These are phyloP conservation scores for Heracleum sosnowskyi DNA, from an alignment of 129 eudicot genomes.

Conservation along the genomic window DNA sequence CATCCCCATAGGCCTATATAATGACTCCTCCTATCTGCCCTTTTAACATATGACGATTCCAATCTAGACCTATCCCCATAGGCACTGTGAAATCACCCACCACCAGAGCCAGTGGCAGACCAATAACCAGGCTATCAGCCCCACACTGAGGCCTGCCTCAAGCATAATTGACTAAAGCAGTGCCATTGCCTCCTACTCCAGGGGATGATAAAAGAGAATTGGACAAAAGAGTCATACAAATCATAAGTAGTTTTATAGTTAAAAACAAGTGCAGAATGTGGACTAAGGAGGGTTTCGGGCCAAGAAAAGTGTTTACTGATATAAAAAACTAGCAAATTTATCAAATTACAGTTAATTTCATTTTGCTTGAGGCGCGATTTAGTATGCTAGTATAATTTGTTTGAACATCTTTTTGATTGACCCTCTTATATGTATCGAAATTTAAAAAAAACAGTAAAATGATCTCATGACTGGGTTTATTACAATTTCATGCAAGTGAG, in stretches of 20 bases:
- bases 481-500: not conserved
- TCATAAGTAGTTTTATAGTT: not conserved
- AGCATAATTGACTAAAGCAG: slow-evolving; percentile 5
- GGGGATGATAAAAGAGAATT: not conserved
- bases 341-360: not conserved
- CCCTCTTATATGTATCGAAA: too few relatives aligned
- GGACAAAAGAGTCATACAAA: not conserved
- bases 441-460: too few relatives aligned
- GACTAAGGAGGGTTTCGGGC: not conserved
- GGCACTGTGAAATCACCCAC: slow-evolving; percentile 89
- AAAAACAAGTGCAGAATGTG: not conserved
- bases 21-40: slow-evolving; percentile 70
- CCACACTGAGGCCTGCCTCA: slow-evolving; percentile 61
- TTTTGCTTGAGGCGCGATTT: not conserved
- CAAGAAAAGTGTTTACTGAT: not conserved
- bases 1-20: slow-evolving; percentile 58
- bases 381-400: not conserved
- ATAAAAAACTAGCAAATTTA: not conserved
- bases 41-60: slow-evolving; percentile 72
- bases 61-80: slow-evolving; percentile 72
- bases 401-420: too few relatives aligned
- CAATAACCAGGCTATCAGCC: slow-evolving; percentile 78
- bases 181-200: slow-evolving; percentile 5
- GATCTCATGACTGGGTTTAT: too few relatives aligned
- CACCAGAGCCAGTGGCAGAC: slow-evolving; percentile 81